phyloP scores from a whole-genome alignment of 148 eudicot genomes.

The Rhododendron vialii region DNA sequence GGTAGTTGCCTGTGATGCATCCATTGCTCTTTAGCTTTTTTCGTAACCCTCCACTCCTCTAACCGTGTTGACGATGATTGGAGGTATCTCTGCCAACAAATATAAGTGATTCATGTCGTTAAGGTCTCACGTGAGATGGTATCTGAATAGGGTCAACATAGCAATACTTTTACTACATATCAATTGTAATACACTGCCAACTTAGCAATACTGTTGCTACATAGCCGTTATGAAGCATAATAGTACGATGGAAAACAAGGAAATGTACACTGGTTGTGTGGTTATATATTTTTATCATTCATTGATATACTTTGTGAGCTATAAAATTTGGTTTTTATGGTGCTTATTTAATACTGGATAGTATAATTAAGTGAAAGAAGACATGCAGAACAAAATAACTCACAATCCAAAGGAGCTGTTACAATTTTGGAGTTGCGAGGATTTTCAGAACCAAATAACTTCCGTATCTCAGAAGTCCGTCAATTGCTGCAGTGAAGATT shows the following conservation, averaged over 20 bases:
- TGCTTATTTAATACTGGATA: not conserved
- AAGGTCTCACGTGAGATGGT: not conserved
- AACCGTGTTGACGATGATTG: slow-evolving; percentile 63
- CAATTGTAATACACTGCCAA: not conserved
- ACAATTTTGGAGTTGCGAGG: not conserved
- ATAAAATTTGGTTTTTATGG: not conserved
- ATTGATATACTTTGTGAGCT: not conserved
- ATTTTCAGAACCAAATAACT: not conserved
- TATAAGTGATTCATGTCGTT: not conserved
- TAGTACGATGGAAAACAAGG: not conserved
- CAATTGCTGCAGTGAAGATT: not conserved
- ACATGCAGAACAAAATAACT: not conserved
- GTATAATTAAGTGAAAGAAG: not conserved
- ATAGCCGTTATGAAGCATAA: not conserved
- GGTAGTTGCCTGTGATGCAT: slow-evolving; percentile 86
- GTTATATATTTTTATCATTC: not conserved
- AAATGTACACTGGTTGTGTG: not conserved
- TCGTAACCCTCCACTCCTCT: slow-evolving; percentile 76
- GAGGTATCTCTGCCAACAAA: slow-evolving; percentile 51
- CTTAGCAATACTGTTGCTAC: not conserved
- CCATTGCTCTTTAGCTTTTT: slow-evolving; percentile 78
- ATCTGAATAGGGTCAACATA: not conserved
- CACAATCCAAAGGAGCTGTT: not conserved
- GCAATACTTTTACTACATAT: not conserved
- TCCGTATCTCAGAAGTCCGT: not conserved